Percentiles rank a stretch among this genome's conserved stretches.
Conservation (phyloP, 2,329 filamentous ascomycete species). For the Nemania bipapillata region DNA sequence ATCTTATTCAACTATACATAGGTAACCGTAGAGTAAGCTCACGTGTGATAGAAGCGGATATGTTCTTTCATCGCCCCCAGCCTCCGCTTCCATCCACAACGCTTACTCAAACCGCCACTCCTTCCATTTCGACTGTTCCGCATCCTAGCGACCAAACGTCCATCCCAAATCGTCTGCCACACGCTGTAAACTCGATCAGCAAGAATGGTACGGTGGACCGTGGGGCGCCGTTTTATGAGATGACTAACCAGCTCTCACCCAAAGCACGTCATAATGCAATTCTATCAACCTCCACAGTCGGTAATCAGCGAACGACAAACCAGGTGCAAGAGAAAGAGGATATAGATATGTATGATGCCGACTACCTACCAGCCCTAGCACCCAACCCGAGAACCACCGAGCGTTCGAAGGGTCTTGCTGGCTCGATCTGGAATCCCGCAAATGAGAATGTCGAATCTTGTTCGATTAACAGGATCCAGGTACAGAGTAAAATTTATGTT, state of each 20-base stretch:
- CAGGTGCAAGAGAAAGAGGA: constrained; percentile 8
- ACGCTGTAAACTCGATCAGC: background rate
- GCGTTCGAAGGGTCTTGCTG: constrained; percentile 21
- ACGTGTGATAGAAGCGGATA: constrained; percentile 5
- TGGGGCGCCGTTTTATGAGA: background rate
- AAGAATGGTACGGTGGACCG: background rate
- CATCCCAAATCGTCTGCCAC: background rate
- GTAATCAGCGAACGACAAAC: background rate
- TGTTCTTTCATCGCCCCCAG: constrained; percentile 3
- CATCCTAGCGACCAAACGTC: background rate
- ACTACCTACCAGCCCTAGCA: background rate
- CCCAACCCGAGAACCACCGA: background rate
- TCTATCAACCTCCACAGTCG: background rate
- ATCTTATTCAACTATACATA: background rate
- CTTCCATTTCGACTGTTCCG: background rate
- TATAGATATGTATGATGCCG: constrained; percentile 10
- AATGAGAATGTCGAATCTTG: constrained; percentile 4
- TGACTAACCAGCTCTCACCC: background rate
- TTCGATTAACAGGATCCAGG: constrained; percentile 1
- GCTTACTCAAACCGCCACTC: background rate
- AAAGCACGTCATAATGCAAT: background rate
- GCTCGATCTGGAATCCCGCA: constrained; percentile 33
- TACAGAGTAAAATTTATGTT: background rate
- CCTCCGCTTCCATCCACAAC: background rate
- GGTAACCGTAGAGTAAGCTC: background rate